Evolutionary conservation across 768 basidiomycete species (phyloP).

Genomic region (Tephrocybe sp.): DNA sequence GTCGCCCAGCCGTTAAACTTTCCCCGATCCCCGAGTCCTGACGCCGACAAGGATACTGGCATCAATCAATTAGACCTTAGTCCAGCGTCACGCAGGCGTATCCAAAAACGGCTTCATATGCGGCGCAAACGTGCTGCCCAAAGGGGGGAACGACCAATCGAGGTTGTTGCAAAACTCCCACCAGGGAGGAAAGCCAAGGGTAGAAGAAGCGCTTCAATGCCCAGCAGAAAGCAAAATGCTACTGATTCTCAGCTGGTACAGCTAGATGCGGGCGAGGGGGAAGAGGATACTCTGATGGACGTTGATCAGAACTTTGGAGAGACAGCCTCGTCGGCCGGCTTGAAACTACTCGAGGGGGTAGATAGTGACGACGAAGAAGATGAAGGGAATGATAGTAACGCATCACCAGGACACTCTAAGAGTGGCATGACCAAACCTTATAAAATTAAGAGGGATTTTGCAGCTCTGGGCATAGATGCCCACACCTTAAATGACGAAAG

Average conservation of each 20-base stretch:
- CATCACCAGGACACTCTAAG: slow-evolving; percentile 8
- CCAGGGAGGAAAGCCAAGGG: slow-evolving; percentile 33
- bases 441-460: slow-evolving; percentile 42
- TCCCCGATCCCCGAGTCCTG: slow-evolving; percentile 13
- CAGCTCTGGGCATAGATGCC: slow-evolving; percentile 44
- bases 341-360: background rate
- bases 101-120: slow-evolving; percentile 70
- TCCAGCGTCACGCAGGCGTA: slow-evolving; percentile 52
- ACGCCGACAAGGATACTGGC: slow-evolving; percentile 2
- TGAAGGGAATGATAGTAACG: slow-evolving; percentile 1
- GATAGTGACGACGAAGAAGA: background rate
- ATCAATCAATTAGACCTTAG: slow-evolving; percentile 32
- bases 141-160: slow-evolving; percentile 32
- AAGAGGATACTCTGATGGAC: slow-evolving; percentile 10
- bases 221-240: slow-evolving; percentile 5
- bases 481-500: slow-evolving; percentile 39
- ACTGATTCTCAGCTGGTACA: slow-evolving; percentile 13
- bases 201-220: slow-evolving; percentile 21
- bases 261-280: background rate
- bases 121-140: slow-evolving; percentile 62
- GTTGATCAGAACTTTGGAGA: slow-evolving; percentile 6
- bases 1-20: slow-evolving; percentile 3
- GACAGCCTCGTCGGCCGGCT: background rate
- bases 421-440: slow-evolving; percentile 46
- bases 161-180: slow-evolving; percentile 31